Base-by-base conservation (phyloP, 768 basidiomycete species). In the Lactarius akahatsu region DNA sequence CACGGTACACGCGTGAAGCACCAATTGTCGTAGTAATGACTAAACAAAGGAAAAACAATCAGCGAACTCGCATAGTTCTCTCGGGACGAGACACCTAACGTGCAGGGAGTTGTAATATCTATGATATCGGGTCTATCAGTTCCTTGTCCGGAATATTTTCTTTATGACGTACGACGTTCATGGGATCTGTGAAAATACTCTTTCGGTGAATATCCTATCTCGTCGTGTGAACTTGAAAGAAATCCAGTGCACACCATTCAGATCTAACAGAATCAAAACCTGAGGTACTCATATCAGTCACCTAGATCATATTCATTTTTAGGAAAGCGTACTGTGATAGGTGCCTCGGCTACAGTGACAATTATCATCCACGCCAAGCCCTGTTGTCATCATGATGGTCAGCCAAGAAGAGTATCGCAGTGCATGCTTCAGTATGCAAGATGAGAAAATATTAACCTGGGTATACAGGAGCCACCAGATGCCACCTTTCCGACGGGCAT, bases 381-480 rank as follows among this genome's bases (percentile, higher is more conserved):
- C 64, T 65, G 23, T 43, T 23, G 13, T 15, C 20, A 10, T n/a
- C n/a, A n/a, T n/a, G n/a, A n/a, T 45, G 18, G 20, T 45, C 43
- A 45, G 43, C 43, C 3, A 0, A 45, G 20, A 45, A 45, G 40
- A 9, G 9, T 9, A 45, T 45, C 20, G 43, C 43, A 15, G 20
- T 10, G 43, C 8, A n/a, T 45, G 43, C 20, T 3, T 3, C 10
- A 9, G 43, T 8, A n/a, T n/a, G 8, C 9, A 20, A 45, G 20
- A n/a, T 3, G 23, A n/a, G 6, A 23, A 38, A 56, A 4, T 16
- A 36, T 38, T 45, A n/a, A 59, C 57, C 28, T 64, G 57, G 3
- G 47, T 45, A 18, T 56, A 65, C 36, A 65, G 52, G 20, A 61
- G n/a, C 52, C 18, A 16, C 64, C 64, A 65, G 23, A 56, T 28